phyloP scores from a whole-genome alignment of 2,329 filamentous ascomycete genomes.

The Curvularia hawaiiensis region DNA sequence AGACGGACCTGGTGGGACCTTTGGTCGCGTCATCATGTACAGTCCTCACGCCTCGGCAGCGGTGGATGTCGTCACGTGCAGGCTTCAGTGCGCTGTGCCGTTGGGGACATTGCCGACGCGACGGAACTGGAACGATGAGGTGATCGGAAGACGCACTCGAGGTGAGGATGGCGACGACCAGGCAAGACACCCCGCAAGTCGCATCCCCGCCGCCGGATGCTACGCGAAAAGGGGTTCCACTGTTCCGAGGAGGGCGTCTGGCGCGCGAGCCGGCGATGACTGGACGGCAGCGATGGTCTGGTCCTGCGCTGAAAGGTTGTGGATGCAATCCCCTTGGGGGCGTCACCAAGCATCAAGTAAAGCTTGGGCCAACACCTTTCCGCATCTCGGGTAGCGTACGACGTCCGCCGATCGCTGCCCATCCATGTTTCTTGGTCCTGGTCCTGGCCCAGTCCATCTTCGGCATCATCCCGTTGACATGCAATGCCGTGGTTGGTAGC shows the following conservation, averaged over 20 bases:
- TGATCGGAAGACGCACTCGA: conserved; percentile 38
- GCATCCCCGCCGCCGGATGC: conserved; percentile 11
- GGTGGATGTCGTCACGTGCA: conserved; percentile 28
- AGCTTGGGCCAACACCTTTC: conserved; percentile 8
- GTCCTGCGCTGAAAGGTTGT: conserved; percentile 3
- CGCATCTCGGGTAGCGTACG: conserved; percentile 10
- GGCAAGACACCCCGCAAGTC: conserved; percentile 17
- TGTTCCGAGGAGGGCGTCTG: conserved; percentile 3
- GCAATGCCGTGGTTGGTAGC: conserved; percentile 19
- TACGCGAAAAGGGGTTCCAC: conserved; percentile 11
- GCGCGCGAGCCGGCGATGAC: conserved; percentile 12
- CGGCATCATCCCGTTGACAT: conserved; percentile 15
- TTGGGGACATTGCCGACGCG: conserved; percentile 29
- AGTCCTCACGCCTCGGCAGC: conserved; percentile 16
- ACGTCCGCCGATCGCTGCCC: conserved; percentile 17
- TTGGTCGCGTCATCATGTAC: conserved; percentile 41
- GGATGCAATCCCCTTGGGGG: conserved; percentile 4
- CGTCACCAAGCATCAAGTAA: conserved; percentile 4
- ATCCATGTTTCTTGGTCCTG: conserved; percentile 4
- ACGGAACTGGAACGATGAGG: conserved; percentile 25
- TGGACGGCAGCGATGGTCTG: conserved; percentile 2
- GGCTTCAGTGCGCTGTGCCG: conserved; percentile 15
- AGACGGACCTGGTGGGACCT: conserved; percentile 41
- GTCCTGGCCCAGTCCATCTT: conserved; percentile 4
- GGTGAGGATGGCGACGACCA: conserved; percentile 14